Percentiles rank a stretch among this genome's conserved stretches.
Conservation (phyloP, 2,329 filamentous ascomycete species). For the Blumeriella jaapii region DNA sequence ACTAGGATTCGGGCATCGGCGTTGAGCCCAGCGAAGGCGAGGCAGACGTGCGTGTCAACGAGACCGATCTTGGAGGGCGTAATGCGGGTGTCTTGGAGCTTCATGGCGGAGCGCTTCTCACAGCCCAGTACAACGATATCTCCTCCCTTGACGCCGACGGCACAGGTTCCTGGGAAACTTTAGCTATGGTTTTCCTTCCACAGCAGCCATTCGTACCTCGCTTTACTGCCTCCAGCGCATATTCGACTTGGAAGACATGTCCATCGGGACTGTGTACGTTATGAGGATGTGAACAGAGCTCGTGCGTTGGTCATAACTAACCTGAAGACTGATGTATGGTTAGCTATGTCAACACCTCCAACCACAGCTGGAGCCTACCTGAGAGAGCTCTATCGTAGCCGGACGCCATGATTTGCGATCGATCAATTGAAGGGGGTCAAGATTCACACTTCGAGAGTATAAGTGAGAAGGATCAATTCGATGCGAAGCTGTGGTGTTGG, state of each 20-base stretch:
- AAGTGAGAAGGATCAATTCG: constrained; percentile 2
- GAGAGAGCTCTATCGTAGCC: constrained; percentile 99
- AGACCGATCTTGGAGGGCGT: constrained; percentile 98
- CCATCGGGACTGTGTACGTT: constrained; percentile 71
- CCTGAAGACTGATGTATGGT: constrained; percentile 63
- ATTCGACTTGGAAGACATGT: constrained; percentile 99
- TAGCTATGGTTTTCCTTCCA: constrained; percentile 11
- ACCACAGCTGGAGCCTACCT: constrained; percentile 48
- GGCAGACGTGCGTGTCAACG: constrained; percentile 89
- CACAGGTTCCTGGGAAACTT: constrained; percentile 66
- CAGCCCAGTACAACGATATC: constrained; percentile 94
- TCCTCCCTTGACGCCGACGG: constrained; percentile 89
- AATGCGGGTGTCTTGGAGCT: constrained; percentile 97
- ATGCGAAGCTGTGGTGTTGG: constrained; percentile 10
- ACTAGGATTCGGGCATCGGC: constrained; percentile 96
- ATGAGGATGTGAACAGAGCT: constrained; percentile 32
- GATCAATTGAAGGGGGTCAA: neutral
- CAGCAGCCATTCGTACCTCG: constrained; percentile 50
- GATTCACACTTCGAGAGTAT: constrained; percentile 10
- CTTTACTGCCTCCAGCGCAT: constrained; percentile 97
- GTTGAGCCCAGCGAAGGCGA: constrained; percentile 94
- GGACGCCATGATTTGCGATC: constrained; percentile 57
- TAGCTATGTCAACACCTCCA: constrained; percentile 33
- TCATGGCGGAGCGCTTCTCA: constrained; percentile 98
- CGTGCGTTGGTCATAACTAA: constrained; percentile 30